A percentile compares a stretch with the other conserved stretches of the same genome.
phyloP scores from a whole-genome alignment of 768 basidiomycete genomes.

The Glaciozyma antarctica region DNA sequence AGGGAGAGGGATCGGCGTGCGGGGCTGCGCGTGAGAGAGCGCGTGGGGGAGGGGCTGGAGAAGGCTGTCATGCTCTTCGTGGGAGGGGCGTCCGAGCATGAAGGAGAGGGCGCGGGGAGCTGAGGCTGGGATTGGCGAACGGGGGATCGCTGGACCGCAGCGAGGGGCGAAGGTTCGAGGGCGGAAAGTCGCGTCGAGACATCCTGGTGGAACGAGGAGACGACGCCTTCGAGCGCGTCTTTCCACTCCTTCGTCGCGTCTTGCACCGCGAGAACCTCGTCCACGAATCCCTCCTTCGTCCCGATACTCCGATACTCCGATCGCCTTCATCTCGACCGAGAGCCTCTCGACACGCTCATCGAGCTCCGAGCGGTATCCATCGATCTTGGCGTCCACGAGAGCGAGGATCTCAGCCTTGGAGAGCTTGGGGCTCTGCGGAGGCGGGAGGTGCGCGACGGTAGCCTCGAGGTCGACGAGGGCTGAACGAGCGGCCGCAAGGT shows the following conservation, averaged over 20 bases:
- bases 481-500: constrained; percentile 3
- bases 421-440: not conserved
- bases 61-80: constrained; percentile 1
- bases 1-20: not conserved
- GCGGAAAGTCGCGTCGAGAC: not conserved
- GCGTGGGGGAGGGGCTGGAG: not conserved
- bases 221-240: not conserved
- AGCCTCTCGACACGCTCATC: not conserved
- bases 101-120: not conserved
- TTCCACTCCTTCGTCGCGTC: not conserved
- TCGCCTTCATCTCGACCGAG: not conserved
- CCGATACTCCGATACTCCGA: not conserved
- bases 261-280: not conserved
- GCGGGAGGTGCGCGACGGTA: not conserved
- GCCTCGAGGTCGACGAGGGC: not conserved
- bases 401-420: not conserved
- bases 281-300: not conserved
- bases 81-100: constrained; percentile 4
- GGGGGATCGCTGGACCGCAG: not conserved
- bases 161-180: not conserved
- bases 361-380: not conserved
- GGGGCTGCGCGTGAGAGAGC: constrained; percentile 1
- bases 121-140: not conserved
- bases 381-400: constrained; percentile 1
- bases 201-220: not conserved